Evolutionary conservation across 1,284 basidiomycete species (phyloP), one percentile per base, ranked within the genome.

Genomic region (Coniferiporia weirii): DNA sequence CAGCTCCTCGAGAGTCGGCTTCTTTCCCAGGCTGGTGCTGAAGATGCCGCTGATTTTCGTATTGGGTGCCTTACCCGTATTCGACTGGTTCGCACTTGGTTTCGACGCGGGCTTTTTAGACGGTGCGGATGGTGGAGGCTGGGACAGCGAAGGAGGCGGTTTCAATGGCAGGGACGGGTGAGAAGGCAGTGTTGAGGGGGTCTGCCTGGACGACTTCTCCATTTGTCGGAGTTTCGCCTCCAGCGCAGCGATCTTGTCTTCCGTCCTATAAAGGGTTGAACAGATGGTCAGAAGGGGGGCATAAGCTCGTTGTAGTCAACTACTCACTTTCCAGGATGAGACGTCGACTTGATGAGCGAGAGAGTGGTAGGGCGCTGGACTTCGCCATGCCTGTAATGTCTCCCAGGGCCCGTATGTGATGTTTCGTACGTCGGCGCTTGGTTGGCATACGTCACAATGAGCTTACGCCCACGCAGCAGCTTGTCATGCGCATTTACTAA

Each of bases 181-280:
- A 17, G 68, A 63, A 2, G 73, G 66, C 60, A 50, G 61, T 54
- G 57, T 64, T 20, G 59, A 64, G 53, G 45, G 54, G 60, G 46
- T 63, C 69, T 55, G 72, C 69, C 38, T 36, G n/a, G 59, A 59
- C 10, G 70, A 69, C 56, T 75, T 72, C 64, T 85, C 83, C 81
- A 97, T 83, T 63, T 91, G 83, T 8, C 85, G 82, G 19, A 98
- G 77, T 72, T 98, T 98, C 4, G 95, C 95, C 72, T 98, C 96
- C 81, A 98, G 89, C 63, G 89, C 85, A 1, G 94, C 93, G 66
- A 98, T 98, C 74, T 97, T 97, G 64, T 87, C 86, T 52, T 83
- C 78, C 1, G 91, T 94, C 58, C 92, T 94, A 65, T 40, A 63
- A 47, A 43, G 15, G 12, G 7, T 44, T 54, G 15, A 19, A 32